Base-by-base conservation (phyloP, 768 basidiomycete species). In the Russula dissimulans region DNA sequence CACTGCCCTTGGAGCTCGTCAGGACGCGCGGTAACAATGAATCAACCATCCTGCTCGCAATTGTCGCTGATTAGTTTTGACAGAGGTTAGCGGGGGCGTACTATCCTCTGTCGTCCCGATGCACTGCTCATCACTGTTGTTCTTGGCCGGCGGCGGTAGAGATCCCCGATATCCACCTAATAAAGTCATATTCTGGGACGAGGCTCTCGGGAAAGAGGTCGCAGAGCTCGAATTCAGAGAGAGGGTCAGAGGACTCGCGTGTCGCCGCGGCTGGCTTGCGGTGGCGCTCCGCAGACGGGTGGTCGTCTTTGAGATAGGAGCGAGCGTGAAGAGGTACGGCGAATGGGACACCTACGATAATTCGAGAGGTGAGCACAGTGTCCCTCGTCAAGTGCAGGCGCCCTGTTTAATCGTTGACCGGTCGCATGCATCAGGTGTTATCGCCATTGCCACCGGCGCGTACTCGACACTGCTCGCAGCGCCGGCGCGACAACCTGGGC, bases 331-430 rank as follows among this genome's bases (percentile, higher is more conserved):
- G 61, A 77, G 89, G 70, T 80, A 82, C 65, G 82, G 76, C 14
- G 88, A 89, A 72, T 95, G 86, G 80, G 91, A 95, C 59, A 95
- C 92, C 4, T 86, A 83, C 69, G 89, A 91, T 74, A 95, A 95
- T 71, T 81, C 84, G 49, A 77, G 81, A 78, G 92, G 91, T 88
- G 66, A 69, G 80, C 69, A 47, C 38, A 17, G 36, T 10, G n/a
- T 38, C 41, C 17, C 45, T 48, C 47, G 29, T 38, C 14, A 39
- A 12, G 18, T 46, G 54, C 43, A 10, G 14, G 58, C 59, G 60
- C 3, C 54, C 41, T 4, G 11, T 31, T n/a, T n/a, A 29, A 47
- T 34, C 15, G 31, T 12, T 47, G n/a, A 41, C 11, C 8, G 32
- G 39, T 51, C 15, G 54, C 44, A 8, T 42, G 18, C 49, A 17